phyloP scores from a whole-genome alignment of 2,329 filamentous ascomycete genomes.

The Karstenula rhodostoma region DNA sequence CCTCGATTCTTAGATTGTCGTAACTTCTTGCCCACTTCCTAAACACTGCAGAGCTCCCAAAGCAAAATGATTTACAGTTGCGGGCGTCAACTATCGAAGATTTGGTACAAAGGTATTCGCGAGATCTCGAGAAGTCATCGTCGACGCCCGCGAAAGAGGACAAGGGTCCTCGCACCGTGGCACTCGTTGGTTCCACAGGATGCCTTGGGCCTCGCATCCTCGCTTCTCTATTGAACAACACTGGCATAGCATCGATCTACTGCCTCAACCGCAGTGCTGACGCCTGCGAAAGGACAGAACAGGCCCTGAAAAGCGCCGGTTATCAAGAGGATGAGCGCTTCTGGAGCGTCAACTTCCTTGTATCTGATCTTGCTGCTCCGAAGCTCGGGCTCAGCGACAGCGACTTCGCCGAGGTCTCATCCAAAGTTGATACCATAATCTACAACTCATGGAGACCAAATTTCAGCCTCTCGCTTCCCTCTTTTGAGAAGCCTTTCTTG shows the following conservation, averaged over 20 bases:
- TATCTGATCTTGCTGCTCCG: constrained; percentile 2
- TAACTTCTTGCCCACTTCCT: constrained; percentile 20
- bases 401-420: constrained; percentile 19
- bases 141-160: not conserved
- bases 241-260: constrained; percentile 18
- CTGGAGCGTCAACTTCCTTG: not conserved
- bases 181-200: constrained; percentile 26
- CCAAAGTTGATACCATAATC: constrained; percentile 53
- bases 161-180: constrained; percentile 1
- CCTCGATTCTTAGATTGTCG: constrained; percentile 10
- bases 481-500: constrained; percentile 34
- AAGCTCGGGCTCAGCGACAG: constrained; percentile 48
- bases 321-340: not conserved
- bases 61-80: not conserved
- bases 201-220: constrained; percentile 25
- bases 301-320: not conserved
- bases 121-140: not conserved
- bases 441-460: constrained; percentile 64
- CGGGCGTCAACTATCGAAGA: constrained; percentile 12
- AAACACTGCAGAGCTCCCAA: constrained; percentile 8
- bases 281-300: constrained; percentile 15
- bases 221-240: constrained; percentile 14
- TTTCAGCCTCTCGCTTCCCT: constrained; percentile 50
- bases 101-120: constrained; percentile 15
- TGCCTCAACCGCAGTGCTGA: constrained; percentile 26